Evolutionary conservation across 495 filamentous ascomycete species (phyloP).

Genomic region (Neurospora sp.): DNA sequence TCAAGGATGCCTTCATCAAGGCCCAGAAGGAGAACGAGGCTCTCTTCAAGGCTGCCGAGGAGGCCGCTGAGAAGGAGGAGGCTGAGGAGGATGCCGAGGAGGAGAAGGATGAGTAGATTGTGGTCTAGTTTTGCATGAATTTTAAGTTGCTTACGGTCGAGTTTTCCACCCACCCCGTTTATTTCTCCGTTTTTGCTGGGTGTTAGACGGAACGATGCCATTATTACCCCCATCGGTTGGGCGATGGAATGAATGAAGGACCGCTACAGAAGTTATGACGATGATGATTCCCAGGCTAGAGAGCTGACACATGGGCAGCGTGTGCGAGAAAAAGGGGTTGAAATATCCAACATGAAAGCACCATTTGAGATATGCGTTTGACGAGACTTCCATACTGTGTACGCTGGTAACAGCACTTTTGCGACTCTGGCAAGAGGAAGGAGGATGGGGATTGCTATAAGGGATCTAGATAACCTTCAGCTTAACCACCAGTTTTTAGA

Average conservation of each 20-base stretch:
- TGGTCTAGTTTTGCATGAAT: not conserved
- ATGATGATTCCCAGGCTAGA: not conserved
- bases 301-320: not conserved
- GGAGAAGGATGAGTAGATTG: constrained; percentile 13
- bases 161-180: not conserved
- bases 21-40: constrained; percentile 94
- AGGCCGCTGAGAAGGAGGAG: constrained; percentile 15
- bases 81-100: constrained; percentile 17
- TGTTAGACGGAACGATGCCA: not conserved
- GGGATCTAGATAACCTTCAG: not conserved
- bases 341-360: not conserved
- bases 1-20: constrained; percentile 97
- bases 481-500: not conserved
- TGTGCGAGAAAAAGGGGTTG: not conserved
- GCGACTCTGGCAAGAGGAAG: not conserved
- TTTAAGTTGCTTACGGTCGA: not conserved
- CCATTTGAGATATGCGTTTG: not conserved
- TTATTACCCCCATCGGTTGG: not conserved
- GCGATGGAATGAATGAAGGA: not conserved
- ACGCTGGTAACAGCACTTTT: not conserved
- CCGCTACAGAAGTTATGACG: not conserved
- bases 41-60: constrained; percentile 53
- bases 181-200: not conserved
- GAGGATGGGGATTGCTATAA: not conserved
- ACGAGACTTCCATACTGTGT: not conserved